Evolutionary conservation across 2,329 filamentous ascomycete genomes (phyloP), one percentile per base, ranked within the genome.

Genomic region (Colletotrichum graminicola): DNA sequence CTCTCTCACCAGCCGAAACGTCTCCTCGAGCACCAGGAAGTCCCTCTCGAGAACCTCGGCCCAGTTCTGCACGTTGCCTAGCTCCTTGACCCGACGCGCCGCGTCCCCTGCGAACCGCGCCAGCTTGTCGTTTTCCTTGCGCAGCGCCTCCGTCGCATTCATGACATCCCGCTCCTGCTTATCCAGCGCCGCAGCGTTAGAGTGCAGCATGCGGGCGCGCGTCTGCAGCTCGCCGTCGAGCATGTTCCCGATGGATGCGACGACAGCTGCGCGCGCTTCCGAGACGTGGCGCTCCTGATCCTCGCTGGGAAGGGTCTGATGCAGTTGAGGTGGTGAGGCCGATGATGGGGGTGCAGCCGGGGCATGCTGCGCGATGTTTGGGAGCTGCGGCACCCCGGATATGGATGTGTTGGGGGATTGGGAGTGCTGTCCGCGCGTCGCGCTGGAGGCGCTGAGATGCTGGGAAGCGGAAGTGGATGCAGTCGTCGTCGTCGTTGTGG

Each of bases 1-100:
- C 59, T 78, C 78, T 61, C 81, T 83, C 2, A 87, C 89, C 67
- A 91, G 78, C 75, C 89, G 81, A 75, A 92, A 78, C 52, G 90
- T 92, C 84, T 92, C 90, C 79, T 90, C 89, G 8, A 92, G 78
- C 55, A 90, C 86, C 66, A 91, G 74, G 74, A 92, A 90, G 75
- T 91, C 89, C 71, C 89, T 80, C 84, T 91, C 93, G 77, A 95
- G 84, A 82, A 94, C 89, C 86, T 96, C 93, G 29, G 93, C 92
- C 93, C 93, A 96, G 80, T 95, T 95, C 85, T 95, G 93, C 78
- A 95, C 88, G 78, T 94, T 91, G 32, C 93, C 93, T 73, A 94
- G 84, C 84, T 94, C 93, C 82, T 94, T 95, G 71, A 95, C 83
- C 77, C 86, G 87, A 74, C 87, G 86, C 56, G 88, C 87, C 45